Evolutionary conservation across 1,139 yeast species (phyloP).

Genomic region (Sugiyamaella sp.): DNA sequence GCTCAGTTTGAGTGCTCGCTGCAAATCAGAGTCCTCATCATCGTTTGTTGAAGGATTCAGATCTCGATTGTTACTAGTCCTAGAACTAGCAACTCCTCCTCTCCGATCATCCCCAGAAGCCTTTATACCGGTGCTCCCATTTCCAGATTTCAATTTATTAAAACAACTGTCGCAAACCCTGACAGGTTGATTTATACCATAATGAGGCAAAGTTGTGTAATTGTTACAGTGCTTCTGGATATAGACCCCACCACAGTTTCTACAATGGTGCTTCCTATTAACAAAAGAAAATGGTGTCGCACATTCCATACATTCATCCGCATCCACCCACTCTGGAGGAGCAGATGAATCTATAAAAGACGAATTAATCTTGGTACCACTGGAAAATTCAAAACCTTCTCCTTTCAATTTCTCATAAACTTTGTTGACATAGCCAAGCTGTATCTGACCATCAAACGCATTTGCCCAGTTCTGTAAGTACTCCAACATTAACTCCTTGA

Average conservation of each 20-base stretch:
- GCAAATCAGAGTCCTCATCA: constrained; percentile 77
- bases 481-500: constrained; percentile 61
- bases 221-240: constrained; percentile 83
- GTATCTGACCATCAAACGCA: constrained; percentile 71
- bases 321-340: constrained; percentile 98
- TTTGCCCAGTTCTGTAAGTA: constrained; percentile 77
- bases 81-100: constrained; percentile 7
- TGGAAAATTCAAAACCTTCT: constrained; percentile 69
- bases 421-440: constrained; percentile 64
- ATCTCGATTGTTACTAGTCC: constrained; percentile 23
- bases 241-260: constrained; percentile 96
- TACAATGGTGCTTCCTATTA: constrained; percentile 93
- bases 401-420: constrained; percentile 61
- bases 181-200: constrained; percentile 87
- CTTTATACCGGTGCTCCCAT: neutral
- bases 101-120: neutral
- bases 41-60: constrained; percentile 34
- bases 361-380: constrained; percentile 45
- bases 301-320: constrained; percentile 94
- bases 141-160: constrained; percentile 45
- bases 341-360: constrained; percentile 82
- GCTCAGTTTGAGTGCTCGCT: constrained; percentile 77
- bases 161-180: constrained; percentile 93
- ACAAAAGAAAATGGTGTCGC: constrained; percentile 77
- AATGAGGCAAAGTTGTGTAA: constrained; percentile 68